A percentile compares a stretch with the other conserved stretches of the same genome.
Evolutionary conservation across 2,329 filamentous ascomycete species (phyloP).

Genomic region (Akanthomyces muscarius): DNA sequence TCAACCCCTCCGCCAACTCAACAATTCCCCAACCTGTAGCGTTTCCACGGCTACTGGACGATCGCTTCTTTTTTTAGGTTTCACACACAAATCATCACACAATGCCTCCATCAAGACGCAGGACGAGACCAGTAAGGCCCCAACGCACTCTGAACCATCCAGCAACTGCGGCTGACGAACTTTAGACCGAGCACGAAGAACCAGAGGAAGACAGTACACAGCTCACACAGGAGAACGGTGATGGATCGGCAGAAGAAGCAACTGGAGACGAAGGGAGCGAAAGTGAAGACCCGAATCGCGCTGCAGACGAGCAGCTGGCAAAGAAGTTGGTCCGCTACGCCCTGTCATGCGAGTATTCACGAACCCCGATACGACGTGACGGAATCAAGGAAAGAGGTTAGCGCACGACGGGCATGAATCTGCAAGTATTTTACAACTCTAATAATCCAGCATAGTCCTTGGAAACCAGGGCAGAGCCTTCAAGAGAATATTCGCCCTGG

Average conservation of each 20-base stretch:
- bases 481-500: conserved; percentile 69
- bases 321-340: conserved; percentile 68
- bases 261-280: conserved; percentile 38
- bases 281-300: conserved; percentile 31
- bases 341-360: conserved; percentile 61
- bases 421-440: conserved; percentile 17
- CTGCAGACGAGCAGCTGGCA: conserved; percentile 48
- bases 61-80: background rate
- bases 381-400: conserved; percentile 62
- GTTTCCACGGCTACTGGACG: too few species aligned
- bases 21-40: background rate
- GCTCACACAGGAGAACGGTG: conserved; percentile 29
- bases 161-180: background rate
- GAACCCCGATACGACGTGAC: conserved; percentile 55
- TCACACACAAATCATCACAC: background rate
- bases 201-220: conserved; percentile 31
- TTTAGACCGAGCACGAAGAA: conserved; percentile 29
- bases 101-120: conserved; percentile 23
- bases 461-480: conserved; percentile 68
- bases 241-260: conserved; percentile 31
- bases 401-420: background rate
- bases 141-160: background rate
- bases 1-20: background rate
- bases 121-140: conserved; percentile 30
- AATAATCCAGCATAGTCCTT: conserved; percentile 52